Evolutionary conservation across 306 rosid genomes (phyloP).

Genomic region (Trifolium dubium): DNA sequence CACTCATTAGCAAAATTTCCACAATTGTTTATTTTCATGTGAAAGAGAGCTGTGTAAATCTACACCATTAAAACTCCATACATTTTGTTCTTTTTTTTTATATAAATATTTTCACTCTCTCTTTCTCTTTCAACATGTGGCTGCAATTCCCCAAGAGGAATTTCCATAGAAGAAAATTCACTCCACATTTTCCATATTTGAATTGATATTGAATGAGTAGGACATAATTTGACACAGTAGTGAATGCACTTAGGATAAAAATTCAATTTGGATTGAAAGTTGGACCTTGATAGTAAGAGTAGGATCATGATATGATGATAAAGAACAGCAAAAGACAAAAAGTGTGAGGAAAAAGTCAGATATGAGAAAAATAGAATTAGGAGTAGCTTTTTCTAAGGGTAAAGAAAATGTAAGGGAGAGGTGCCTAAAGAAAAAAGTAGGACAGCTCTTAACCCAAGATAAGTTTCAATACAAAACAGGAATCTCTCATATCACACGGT

Average conservation of each 20-base stretch:
- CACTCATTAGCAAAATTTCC: too few species aligned
- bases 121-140: too few species aligned
- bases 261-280: constrained; percentile 18
- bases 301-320: constrained; percentile 32
- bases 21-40: too few species aligned
- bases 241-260: constrained; percentile 36
- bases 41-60: too few species aligned
- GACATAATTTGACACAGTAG: background rate
- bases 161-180: too few species aligned
- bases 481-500: constrained; percentile 44
- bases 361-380: constrained; percentile 30
- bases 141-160: too few species aligned
- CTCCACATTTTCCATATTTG: background rate
- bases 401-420: constrained; percentile 19
- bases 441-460: constrained; percentile 44
- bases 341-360: constrained; percentile 48
- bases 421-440: constrained; percentile 49
- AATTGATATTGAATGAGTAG: background rate
- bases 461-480: constrained; percentile 32
- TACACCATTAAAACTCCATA: too few species aligned
- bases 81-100: too few species aligned
- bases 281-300: background rate
- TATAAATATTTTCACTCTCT: too few species aligned
- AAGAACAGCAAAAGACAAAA: constrained; percentile 57
- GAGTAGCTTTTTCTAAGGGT: constrained; percentile 41